Conservation (phyloP, 805 yeast species). For the Maudiozyma saulgeensis region DNA sequence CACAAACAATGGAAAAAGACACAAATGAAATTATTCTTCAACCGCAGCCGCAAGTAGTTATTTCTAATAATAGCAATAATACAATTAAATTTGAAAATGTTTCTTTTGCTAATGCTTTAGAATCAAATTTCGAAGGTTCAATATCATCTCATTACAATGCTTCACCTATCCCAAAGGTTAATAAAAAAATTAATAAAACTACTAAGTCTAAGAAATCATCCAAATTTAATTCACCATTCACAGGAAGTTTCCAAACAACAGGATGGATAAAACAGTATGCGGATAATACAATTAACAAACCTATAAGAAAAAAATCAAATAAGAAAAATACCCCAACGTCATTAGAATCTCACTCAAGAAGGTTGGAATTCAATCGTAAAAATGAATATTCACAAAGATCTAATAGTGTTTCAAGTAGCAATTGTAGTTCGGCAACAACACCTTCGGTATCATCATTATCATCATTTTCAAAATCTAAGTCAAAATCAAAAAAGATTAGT, state of each 20-base stretch:
- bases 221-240: neutral
- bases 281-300: neutral
- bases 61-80: neutral
- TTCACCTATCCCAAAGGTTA: neutral
- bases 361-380: neutral
- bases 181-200: neutral
- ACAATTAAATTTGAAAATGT: neutral
- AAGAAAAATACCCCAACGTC: slow-evolving; percentile 9
- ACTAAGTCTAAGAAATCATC: neutral
- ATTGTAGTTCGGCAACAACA: neutral
- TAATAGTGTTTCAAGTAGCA: neutral
- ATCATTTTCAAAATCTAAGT: neutral
- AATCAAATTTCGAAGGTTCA: slow-evolving; percentile 7
- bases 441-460: neutral
- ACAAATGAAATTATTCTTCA: too few relatives aligned
- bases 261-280: neutral
- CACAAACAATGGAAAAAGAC: too few relatives aligned
- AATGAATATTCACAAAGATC: neutral
- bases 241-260: neutral
- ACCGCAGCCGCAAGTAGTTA: too few relatives aligned
- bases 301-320: neutral
- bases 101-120: neutral
- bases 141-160: slow-evolving; percentile 6
- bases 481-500: neutral
- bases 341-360: neutral